Conservation (phyloP, 2,329 filamentous ascomycete species). For the Fusarium citri region DNA sequence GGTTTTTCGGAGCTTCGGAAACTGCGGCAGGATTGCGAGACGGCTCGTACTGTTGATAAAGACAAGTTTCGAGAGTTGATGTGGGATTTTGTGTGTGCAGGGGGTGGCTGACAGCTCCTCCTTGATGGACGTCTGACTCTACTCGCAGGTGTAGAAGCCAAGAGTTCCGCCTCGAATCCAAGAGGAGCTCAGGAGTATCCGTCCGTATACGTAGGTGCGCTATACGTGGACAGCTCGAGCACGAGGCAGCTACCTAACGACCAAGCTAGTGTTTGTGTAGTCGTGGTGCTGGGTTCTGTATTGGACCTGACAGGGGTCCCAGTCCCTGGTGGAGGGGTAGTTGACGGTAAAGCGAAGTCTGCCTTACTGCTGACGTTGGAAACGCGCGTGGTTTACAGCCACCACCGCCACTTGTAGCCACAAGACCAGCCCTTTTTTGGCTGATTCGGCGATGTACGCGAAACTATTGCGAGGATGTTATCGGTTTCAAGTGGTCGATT, state of each 20-base stretch:
- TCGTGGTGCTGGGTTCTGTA: slow-evolving; percentile 28
- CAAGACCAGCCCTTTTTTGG: slow-evolving; percentile 25
- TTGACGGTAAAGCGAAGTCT: slow-evolving; percentile 21
- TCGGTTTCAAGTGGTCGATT: slow-evolving; percentile 31
- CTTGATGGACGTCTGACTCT: slow-evolving; percentile 25
- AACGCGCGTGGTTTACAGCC: slow-evolving; percentile 24
- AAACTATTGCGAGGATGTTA: slow-evolving; percentile 30
- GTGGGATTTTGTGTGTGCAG: slow-evolving; percentile 24
- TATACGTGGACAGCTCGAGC: slow-evolving; percentile 41
- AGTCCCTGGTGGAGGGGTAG: slow-evolving; percentile 33
- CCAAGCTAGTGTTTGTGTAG: slow-evolving; percentile 42
- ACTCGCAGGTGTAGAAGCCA: slow-evolving; percentile 32
- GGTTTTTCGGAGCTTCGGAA: slow-evolving; percentile 26
- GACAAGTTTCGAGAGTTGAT: slow-evolving; percentile 29
- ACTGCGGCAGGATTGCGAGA: slow-evolving; percentile 23
- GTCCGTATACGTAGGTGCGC: slow-evolving; percentile 35
- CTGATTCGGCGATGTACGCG: slow-evolving; percentile 3
- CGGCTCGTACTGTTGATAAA: slow-evolving; percentile 18
- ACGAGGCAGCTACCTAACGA: slow-evolving; percentile 39
- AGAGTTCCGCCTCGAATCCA: slow-evolving; percentile 29
- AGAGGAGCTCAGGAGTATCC: slow-evolving; percentile 25
- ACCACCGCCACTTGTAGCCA: slow-evolving; percentile 35
- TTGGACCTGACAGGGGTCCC: slow-evolving; percentile 33
- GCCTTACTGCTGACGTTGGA: slow-evolving; percentile 36
- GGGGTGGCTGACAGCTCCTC: slow-evolving; percentile 30